phyloP scores from a whole-genome alignment of 306 rosid species.

The Corylus avellana region DNA sequence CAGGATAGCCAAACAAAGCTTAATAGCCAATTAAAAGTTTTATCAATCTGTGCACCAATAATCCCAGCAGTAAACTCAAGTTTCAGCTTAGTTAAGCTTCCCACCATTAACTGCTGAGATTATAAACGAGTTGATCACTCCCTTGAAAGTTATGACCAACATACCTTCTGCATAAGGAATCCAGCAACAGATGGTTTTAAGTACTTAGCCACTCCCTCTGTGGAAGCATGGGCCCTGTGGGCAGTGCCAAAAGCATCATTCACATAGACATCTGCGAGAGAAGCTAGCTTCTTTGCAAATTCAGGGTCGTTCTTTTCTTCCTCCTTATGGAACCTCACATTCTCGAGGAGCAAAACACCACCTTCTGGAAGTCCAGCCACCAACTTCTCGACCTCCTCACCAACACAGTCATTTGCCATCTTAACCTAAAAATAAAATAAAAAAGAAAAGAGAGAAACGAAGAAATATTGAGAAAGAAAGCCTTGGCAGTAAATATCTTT shows the following conservation, averaged over 20 bases:
- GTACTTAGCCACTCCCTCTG: constrained; percentile 85
- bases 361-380: constrained; percentile 78
- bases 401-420: constrained; percentile 71
- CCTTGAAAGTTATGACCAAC: neutral
- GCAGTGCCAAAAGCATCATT: constrained; percentile 98
- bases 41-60: neutral
- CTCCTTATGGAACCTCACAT: constrained; percentile 88
- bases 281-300: constrained; percentile 84
- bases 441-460: neutral
- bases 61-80: neutral
- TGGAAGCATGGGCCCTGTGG: constrained; percentile 96
- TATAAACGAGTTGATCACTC: neutral
- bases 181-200: constrained; percentile 95
- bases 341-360: constrained; percentile 92
- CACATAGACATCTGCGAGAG: constrained; percentile 89
- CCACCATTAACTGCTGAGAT: neutral
- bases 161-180: constrained; percentile 93
- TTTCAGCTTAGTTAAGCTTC: neutral
- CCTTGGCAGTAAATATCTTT: neutral
- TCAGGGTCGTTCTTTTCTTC: constrained; percentile 99
- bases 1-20: neutral
- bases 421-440: constrained; percentile 44
- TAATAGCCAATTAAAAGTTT: neutral
- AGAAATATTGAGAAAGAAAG: neutral
- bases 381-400: constrained; percentile 82